These are phyloP conservation scores for Penicillium sp. DNA, from an alignment of 2,329 filamentous ascomycete genomes.

Conservation along the genomic window DNA sequence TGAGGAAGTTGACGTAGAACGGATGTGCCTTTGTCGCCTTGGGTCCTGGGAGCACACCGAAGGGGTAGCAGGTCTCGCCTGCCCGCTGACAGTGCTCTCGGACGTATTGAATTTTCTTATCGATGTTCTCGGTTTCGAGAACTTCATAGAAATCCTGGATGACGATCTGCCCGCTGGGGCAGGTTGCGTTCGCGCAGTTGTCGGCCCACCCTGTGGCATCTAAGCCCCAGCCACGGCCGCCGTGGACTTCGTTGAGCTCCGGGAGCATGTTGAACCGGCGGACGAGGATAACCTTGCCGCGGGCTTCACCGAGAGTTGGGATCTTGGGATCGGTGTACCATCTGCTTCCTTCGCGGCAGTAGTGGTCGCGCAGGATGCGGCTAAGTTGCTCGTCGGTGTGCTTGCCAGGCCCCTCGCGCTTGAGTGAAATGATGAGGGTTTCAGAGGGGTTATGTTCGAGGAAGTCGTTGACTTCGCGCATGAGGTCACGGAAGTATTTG, in stretches of 20 bases:
- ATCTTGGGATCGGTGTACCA: constrained; percentile 83
- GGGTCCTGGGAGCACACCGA: constrained; percentile 41
- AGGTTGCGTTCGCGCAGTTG: constrained; percentile 78
- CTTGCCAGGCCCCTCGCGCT: constrained; percentile 85
- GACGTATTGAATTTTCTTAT: constrained; percentile 76
- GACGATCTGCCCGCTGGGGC: constrained; percentile 73
- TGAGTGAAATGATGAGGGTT: constrained; percentile 82
- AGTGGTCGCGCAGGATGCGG: constrained; percentile 73
- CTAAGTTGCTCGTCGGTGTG: constrained; percentile 80
- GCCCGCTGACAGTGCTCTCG: constrained; percentile 78
- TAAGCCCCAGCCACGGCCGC: constrained; percentile 61
- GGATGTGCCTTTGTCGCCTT: constrained; percentile 59
- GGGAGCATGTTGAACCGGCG: constrained; percentile 75
- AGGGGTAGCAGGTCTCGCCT: constrained; percentile 54
- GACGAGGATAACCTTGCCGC: constrained; percentile 83
- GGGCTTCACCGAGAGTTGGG: constrained; percentile 76
- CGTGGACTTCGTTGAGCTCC: constrained; percentile 48
- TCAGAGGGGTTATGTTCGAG: constrained; percentile 79
- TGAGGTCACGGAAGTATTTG: constrained; percentile 77
- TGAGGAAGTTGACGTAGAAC: constrained; percentile 89
- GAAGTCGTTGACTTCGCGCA: constrained; percentile 74
- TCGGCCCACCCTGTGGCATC: constrained; percentile 77
- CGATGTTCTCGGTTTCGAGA: constrained; percentile 72
- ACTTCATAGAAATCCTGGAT: constrained; percentile 97
- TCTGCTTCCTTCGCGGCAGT: constrained; percentile 60